Conservation (phyloP, 2,329 filamentous ascomycete genomes). For the Aureobasidium namibiae region DNA sequence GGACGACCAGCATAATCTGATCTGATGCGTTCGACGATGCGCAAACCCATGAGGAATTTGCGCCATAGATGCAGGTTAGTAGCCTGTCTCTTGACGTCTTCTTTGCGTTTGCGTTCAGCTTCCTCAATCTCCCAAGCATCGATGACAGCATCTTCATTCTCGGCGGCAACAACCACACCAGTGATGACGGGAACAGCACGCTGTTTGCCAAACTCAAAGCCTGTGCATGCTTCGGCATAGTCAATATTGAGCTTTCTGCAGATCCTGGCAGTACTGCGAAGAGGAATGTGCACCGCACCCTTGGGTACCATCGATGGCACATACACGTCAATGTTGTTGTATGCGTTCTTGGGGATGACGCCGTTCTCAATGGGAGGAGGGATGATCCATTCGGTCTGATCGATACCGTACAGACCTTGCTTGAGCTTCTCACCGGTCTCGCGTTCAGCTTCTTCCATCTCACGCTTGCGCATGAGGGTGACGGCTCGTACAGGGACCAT, state of each 20-base stretch:
- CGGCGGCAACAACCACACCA: constrained; percentile 79
- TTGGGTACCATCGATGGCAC: constrained; percentile 84
- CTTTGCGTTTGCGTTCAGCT: constrained; percentile 67
- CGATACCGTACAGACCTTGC: constrained; percentile 74
- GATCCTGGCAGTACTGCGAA: constrained; percentile 65
- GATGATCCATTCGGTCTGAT: constrained; percentile 94
- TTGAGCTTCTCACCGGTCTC: constrained; percentile 73
- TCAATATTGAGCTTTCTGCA: constrained; percentile 81
- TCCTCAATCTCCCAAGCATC: constrained; percentile 68
- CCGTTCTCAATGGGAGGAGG: constrained; percentile 78
- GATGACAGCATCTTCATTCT: constrained; percentile 65
- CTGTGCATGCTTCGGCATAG: constrained; percentile 88
- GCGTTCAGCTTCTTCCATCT: constrained; percentile 77
- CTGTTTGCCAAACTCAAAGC: constrained; percentile 91
- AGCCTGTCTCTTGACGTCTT: constrained; percentile 74
- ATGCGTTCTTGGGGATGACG: constrained; percentile 85
- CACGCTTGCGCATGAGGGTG: constrained; percentile 75
- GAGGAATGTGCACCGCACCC: constrained; percentile 77
- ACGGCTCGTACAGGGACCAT: constrained; percentile 84
- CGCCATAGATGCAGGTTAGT: constrained; percentile 70
- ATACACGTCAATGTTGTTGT: constrained; percentile 94
- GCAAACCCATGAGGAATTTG: constrained; percentile 76
- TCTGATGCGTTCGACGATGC: constrained; percentile 69
- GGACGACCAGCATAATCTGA: constrained; percentile 61
- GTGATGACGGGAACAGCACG: constrained; percentile 89